Evolutionary conservation across 805 yeast genomes (phyloP), one percentile per base, ranked within the genome.

Genomic region (Komagataella pastoris): DNA sequence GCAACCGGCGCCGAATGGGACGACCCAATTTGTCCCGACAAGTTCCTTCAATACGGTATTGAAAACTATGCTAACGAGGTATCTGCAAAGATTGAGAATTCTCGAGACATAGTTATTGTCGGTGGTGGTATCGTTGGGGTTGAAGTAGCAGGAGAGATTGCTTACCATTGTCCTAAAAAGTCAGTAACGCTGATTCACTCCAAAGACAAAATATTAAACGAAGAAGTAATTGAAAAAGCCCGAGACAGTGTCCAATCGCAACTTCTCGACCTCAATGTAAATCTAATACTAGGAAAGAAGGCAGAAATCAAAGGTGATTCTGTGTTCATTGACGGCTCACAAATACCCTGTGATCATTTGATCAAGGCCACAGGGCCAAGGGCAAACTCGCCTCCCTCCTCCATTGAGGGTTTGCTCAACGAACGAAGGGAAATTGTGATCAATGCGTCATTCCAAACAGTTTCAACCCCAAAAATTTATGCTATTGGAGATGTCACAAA

Each of bases 401-500:
- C 46, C 6, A 50, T 50, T 12, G 3, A 49, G 6, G 47, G 47
- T 21, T 46, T 57, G 44, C 48, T 51, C 18, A 55, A 57, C 48
- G 49, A 43, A n/a, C 48, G 47, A 8, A 54, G 52, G 10, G 55
- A 55, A 44, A 46, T 57, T 14, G 47, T 50, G 6, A 57, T 62
- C 10, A 44, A 56, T 7, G 56, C 57, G 6, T 58, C 61, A 1
- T 61, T 63, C 50, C 62, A 59, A 50, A 55, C 58, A 1, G 46
- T 24, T 14, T 58, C 55, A 2, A 49, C 50, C 17, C 14, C 55
- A 0, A 52, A 43, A 44, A 55, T 66, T 3, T 67, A 66, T 52
- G 65, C 69, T 2, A 57, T 66, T 50, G 72, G 71, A 8, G 71
- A 68, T 54, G 61, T 61, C n/a, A 51, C 55, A 12, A 57, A 59